These are phyloP conservation scores for Cyclotella choctawhatcheeana DNA, from an alignment of 108 stramenopile genomes.

Conservation along the genomic window DNA sequence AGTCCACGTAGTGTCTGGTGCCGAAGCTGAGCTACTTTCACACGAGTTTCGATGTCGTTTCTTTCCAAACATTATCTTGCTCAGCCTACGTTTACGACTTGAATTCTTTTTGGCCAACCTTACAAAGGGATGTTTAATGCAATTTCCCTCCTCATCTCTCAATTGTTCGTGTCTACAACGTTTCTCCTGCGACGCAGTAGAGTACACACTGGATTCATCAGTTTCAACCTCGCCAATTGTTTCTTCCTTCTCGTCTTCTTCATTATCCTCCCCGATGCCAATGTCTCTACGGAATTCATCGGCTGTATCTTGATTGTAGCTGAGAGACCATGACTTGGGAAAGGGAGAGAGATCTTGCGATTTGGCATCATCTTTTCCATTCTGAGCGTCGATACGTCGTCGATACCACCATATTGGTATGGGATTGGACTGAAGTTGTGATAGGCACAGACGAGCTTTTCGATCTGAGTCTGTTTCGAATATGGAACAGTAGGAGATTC, in stretches of 20 bases:
- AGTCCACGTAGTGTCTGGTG: slow-evolving; percentile 9
- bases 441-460: slow-evolving; percentile 10
- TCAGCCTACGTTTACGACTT: neutral
- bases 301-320: neutral
- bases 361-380: neutral
- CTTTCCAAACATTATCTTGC: slow-evolving; percentile 14
- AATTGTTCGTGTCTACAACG: neutral
- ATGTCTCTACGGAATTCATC: neutral
- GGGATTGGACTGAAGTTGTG: slow-evolving; percentile 3
- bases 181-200: slow-evolving; percentile 18
- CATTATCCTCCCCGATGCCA: neutral
- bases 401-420: slow-evolving; percentile 29
- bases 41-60: neutral
- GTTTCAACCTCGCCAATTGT: neutral
- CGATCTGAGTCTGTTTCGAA: slow-evolving; percentile 1
- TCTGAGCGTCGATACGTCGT: neutral
- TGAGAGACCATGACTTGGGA: slow-evolving; percentile 28
- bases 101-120: slow-evolving; percentile 18
- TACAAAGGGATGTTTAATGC: slow-evolving; percentile 19
- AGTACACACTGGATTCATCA: slow-evolving; percentile 31
- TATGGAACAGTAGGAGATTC: neutral
- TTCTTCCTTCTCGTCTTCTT: neutral
- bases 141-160: slow-evolving; percentile 31
- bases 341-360: slow-evolving; percentile 21
- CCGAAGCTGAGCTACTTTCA: neutral